Evolutionary conservation across 306 rosid genomes (phyloP).

Genomic region (Fragaria vesca): DNA sequence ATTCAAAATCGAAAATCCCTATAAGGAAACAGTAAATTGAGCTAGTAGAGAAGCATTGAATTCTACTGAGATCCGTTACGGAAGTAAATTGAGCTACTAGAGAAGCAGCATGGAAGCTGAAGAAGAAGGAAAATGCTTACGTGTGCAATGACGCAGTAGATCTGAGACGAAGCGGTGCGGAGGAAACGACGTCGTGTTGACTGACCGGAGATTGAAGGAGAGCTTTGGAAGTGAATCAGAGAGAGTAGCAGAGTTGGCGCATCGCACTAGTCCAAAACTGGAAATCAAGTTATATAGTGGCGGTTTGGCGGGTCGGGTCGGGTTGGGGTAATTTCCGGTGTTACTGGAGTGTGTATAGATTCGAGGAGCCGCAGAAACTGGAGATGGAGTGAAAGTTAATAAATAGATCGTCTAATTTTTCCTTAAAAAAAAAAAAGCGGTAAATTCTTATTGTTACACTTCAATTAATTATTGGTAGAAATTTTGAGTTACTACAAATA

Average conservation of each 20-base stretch:
- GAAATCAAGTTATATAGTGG: neutral
- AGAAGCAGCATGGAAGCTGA: neutral
- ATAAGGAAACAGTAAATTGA: neutral
- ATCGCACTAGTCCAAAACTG: neutral
- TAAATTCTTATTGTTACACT: too few relatives aligned
- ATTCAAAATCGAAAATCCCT: conserved; percentile 3
- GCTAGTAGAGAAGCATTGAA: neutral
- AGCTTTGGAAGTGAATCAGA: neutral
- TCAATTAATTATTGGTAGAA: neutral
- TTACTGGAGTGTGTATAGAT: neutral
- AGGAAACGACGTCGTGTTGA: neutral
- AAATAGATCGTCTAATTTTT: too few relatives aligned
- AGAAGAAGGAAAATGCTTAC: conserved; percentile 13
- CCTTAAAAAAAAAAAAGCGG: too few relatives aligned
- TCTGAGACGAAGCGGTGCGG: conserved; percentile 5
- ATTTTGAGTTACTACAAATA: neutral
- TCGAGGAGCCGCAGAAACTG: neutral
- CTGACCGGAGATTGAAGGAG: conserved; percentile 7
- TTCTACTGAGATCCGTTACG: conserved; percentile 15
- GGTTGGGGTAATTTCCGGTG: neutral
- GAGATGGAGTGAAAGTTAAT: neutral
- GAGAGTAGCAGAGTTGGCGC: neutral
- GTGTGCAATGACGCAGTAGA: neutral
- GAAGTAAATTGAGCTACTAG: neutral
- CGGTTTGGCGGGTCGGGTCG: conserved; percentile 3